Evolutionary conservation across 1,284 basidiomycete species (phyloP).

Genomic region (Veloporphyrellus conicus): DNA sequence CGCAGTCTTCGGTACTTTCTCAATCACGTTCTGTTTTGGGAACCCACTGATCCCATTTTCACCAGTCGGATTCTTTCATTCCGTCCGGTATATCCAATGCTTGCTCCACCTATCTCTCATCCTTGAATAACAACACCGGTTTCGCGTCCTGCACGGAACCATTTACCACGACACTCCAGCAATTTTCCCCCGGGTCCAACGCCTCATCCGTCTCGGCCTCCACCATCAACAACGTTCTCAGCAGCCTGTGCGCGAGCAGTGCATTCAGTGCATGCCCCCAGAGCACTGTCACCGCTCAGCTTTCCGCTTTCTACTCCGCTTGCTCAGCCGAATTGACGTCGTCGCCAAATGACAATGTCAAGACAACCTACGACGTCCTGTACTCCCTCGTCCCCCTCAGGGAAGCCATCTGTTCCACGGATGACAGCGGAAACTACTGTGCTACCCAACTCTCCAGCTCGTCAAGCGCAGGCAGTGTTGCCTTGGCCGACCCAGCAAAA

Average conservation of each 20-base stretch:
- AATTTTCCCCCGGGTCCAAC: slow-evolving; percentile 52
- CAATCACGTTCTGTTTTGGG: rapidly evolving
- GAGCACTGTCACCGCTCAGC: slow-evolving; percentile 52
- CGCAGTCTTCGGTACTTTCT: slow-evolving; percentile 19
- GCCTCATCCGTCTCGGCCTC: slow-evolving; percentile 41
- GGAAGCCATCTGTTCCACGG: slow-evolving; percentile 69
- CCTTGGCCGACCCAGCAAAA: slow-evolving; percentile 12
- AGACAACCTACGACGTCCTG: slow-evolving; percentile 71
- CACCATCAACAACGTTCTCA: slow-evolving; percentile 51
- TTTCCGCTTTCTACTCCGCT: slow-evolving; percentile 64
- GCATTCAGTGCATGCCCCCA: slow-evolving; percentile 52
- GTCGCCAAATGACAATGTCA: slow-evolving; percentile 45
- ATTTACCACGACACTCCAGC: slow-evolving; percentile 58
- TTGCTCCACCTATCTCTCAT: slow-evolving; percentile 60
- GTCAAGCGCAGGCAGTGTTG: slow-evolving; percentile 17
- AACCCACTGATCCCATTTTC: slow-evolving; percentile 11
- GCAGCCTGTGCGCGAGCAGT: slow-evolving; percentile 51
- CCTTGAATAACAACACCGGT: slow-evolving; percentile 57
- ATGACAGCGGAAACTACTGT: slow-evolving; percentile 68
- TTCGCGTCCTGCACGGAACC: slow-evolving; percentile 62
- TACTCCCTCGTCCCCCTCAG: slow-evolving; percentile 67
- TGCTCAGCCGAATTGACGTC: slow-evolving; percentile 69
- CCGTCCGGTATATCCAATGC: slow-evolving; percentile 56
- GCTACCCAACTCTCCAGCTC: slow-evolving; percentile 38
- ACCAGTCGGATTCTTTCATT: slow-evolving; percentile 47